Conservation (phyloP, 495 filamentous ascomycete genomes). For the Podospora pseudopauciseta region DNA sequence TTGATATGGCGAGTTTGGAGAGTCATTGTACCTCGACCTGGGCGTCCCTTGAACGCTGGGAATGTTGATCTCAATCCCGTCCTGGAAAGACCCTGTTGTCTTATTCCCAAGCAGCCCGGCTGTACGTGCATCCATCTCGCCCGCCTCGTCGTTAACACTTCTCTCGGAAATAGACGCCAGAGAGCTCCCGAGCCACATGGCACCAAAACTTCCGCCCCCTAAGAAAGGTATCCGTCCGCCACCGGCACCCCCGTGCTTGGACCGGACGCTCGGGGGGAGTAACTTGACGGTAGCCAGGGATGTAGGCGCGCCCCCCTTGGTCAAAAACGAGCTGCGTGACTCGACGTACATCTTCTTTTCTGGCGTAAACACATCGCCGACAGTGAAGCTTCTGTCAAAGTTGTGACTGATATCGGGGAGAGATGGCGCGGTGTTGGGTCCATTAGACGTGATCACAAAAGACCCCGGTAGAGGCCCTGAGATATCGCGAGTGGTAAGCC, state of each 20-base stretch:
- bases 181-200: constrained; percentile 13
- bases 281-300: constrained; percentile 6
- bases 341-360: constrained; percentile 19
- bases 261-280: constrained; percentile 10
- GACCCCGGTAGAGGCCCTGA: constrained; percentile 41
- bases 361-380: constrained; percentile 11
- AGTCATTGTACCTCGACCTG: constrained; percentile 28
- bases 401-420: constrained; percentile 23
- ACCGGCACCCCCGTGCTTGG: neutral
- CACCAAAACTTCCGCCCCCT: constrained; percentile 4
- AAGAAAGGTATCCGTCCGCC: constrained; percentile 1
- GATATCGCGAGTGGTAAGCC: constrained; percentile 33
- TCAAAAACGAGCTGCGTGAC: constrained; percentile 10
- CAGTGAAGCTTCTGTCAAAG: constrained; percentile 22
- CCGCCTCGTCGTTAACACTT: constrained; percentile 19
- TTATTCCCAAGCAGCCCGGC: constrained; percentile 16
- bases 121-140: constrained; percentile 13
- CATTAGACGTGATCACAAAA: constrained; percentile 28
- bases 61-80: constrained; percentile 32
- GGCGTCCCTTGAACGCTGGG: constrained; percentile 37
- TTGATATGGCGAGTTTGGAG: neutral
- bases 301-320: constrained; percentile 8
- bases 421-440: neutral
- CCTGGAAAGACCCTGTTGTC: constrained; percentile 23
- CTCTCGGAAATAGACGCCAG: constrained; percentile 27